phyloP scores from a whole-genome alignment of 1,284 basidiomycete genomes.

The Cutaneotrichosporon sp. region DNA sequence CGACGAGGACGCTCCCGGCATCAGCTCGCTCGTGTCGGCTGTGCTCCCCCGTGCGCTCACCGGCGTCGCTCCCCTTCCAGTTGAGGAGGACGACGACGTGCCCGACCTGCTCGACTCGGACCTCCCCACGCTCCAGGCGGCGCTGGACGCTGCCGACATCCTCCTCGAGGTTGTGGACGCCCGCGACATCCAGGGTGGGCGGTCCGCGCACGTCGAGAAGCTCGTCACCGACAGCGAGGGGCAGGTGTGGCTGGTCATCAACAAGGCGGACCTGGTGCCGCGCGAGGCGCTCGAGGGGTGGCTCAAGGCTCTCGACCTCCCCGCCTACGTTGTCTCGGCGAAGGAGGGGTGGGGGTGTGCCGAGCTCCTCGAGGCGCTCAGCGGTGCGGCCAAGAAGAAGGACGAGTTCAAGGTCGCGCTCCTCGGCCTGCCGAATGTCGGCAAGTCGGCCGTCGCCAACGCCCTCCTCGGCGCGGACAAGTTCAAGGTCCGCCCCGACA shows the following conservation, averaged over 20 bases:
- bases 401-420: conserved; percentile 28
- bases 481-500: conserved; percentile 49
- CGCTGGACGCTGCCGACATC: conserved; percentile 79
- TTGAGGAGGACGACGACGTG: conserved; percentile 55
- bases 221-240: conserved; percentile 54
- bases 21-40: conserved; percentile 31
- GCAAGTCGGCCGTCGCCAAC: conserved; percentile 82
- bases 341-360: conserved; percentile 33
- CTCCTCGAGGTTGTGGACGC: conserved; percentile 83
- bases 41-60: conserved; percentile 29
- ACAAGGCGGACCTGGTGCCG: conserved; percentile 86
- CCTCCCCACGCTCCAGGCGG: conserved; percentile 67
- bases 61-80: conserved; percentile 17
- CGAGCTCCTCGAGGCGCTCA: conserved; percentile 31
- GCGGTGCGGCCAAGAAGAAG: conserved; percentile 32
- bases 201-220: conserved; percentile 68
- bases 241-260: conserved; percentile 68
- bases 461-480: conserved; percentile 62
- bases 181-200: conserved; percentile 72
- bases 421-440: conserved; percentile 67
- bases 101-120: conserved; percentile 67
- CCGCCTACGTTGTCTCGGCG: conserved; percentile 69
- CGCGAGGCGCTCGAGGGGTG: conserved; percentile 76
- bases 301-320: conserved; percentile 69
- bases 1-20: conserved; percentile 48